Conservation (phyloP, 2,329 filamentous ascomycete genomes). For the Xylariaceae sp. region DNA sequence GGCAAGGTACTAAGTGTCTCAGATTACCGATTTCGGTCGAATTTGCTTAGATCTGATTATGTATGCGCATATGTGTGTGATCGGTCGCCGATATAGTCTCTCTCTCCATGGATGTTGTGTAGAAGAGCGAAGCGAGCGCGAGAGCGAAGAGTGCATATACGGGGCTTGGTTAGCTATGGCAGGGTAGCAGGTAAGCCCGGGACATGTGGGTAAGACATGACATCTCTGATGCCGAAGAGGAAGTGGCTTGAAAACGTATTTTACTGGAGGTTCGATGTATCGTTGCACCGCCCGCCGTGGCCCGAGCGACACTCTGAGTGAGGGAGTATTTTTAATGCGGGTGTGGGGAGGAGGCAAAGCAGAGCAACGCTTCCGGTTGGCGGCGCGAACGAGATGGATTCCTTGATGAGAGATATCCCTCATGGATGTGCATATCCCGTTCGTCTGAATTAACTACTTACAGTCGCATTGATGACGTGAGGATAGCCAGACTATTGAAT, state of each 20-base stretch:
- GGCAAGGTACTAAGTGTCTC: too few relatives aligned
- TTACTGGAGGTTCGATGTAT: too few relatives aligned
- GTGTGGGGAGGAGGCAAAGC: too few relatives aligned
- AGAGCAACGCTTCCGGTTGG: neutral
- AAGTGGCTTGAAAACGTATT: too few relatives aligned
- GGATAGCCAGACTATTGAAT: neutral
- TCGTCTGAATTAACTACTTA: neutral
- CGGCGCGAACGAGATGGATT: neutral
- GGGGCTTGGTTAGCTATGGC: neutral
- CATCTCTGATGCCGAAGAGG: neutral
- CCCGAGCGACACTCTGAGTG: neutral
- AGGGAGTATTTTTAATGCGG: too few relatives aligned
- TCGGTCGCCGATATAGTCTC: too few relatives aligned
- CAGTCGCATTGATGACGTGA: neutral
- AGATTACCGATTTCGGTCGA: too few relatives aligned
- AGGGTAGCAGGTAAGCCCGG: constrained; percentile 3
- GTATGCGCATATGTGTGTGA: too few relatives aligned
- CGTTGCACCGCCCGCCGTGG: constrained; percentile 4
- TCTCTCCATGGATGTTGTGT: too few relatives aligned
- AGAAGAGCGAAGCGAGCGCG: neutral
- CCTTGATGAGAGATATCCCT: too few relatives aligned
- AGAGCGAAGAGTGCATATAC: neutral
- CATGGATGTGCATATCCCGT: neutral
- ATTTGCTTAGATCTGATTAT: neutral
- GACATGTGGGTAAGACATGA: constrained; percentile 4